A percentile compares a stretch with the other conserved stretches of the same genome.
phyloP scores from a whole-genome alignment of 805 yeast genomes.

The Lachancea sp. region DNA sequence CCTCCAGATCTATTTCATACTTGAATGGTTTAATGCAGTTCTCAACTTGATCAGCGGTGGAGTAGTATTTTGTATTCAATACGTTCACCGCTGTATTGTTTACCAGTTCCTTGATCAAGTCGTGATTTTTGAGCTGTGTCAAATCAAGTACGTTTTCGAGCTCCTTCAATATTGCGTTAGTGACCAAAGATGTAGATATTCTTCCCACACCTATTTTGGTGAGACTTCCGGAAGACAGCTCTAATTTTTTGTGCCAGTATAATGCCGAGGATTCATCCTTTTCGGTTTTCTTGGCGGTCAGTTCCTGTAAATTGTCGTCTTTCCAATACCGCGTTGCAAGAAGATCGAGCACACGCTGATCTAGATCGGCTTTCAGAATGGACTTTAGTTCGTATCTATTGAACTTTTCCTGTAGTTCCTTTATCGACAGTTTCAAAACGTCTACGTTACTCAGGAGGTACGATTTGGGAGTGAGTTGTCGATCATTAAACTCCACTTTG shows the following conservation, averaged over 20 bases:
- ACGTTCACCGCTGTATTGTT: slow-evolving; percentile 80
- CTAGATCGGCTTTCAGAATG: slow-evolving; percentile 74
- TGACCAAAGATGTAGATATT: slow-evolving; percentile 72
- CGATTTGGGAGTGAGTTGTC: slow-evolving; percentile 88
- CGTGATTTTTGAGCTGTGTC: slow-evolving; percentile 77
- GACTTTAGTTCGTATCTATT: slow-evolving; percentile 78
- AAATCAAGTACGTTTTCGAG: slow-evolving; percentile 64
- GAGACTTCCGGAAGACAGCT: slow-evolving; percentile 70
- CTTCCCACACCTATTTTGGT: slow-evolving; percentile 95
- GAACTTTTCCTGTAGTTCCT: slow-evolving; percentile 77
- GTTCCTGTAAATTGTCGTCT: slow-evolving; percentile 39
- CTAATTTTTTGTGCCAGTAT: slow-evolving; percentile 85
- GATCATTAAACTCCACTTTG: slow-evolving; percentile 94
- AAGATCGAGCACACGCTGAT: slow-evolving; percentile 80
- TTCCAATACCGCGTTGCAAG: slow-evolving; percentile 93
- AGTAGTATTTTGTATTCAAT: slow-evolving; percentile 67
- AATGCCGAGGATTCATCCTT: slow-evolving; percentile 39
- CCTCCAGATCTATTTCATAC: slow-evolving; percentile 94
- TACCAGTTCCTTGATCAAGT: slow-evolving; percentile 75
- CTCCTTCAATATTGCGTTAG: slow-evolving; percentile 73
- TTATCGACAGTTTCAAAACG: slow-evolving; percentile 73
- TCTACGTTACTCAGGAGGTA: slow-evolving; percentile 91
- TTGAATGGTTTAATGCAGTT: slow-evolving; percentile 97
- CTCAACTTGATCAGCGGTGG: slow-evolving; percentile 97
- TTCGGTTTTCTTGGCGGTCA: slow-evolving; percentile 53